Evolutionary conservation across 345 rosid genomes (phyloP), one percentile per base, ranked within the genome.

Genomic region (Cardiospermum halicacabum): DNA sequence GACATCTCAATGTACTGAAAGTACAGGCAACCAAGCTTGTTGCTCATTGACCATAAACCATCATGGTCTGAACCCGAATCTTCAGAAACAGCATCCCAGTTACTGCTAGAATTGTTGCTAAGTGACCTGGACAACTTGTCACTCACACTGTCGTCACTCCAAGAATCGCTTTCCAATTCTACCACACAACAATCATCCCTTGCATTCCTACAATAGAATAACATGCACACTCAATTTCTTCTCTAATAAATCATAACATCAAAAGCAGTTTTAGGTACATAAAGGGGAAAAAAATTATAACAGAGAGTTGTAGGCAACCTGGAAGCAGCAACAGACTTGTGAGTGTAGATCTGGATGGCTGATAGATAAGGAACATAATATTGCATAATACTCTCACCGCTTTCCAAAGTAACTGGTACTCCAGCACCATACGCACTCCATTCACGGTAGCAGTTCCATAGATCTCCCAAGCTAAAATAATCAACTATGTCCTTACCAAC

Each of bases 351-450:
- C 62, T 89, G 96, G 47, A 87, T 76, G 56, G 90, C 97, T 0
- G 95, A 90, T 5, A 90, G 75, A 62, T 84, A 88, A 13, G 97
- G 95, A 25, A 77, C 88, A 58, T 69, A 88, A 65, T 85, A 88
- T 56, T 90, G 94, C 66, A 65, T 67, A 43, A 88, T 42, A 24
- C 50, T 70, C 63, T 82, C 80, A 0, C 79, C 78, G 22, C 19
- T 66, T 58, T 65, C 54, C 45, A 81, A 54, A 3, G 53, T 61
- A 4, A 90, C 74, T 0, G 69, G 66, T 13, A 77, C 65, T 19
- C 89, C 85, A 15, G 70, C 75, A 47, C 97, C 93, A 60, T 81
- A 91, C 3, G 96, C 96, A 57, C 97, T 84, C 81, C 79, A 82
- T 74, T 91, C 97, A 53, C 78, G 74, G 36, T 75, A 86, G 77